Conservation (phyloP, 176 grass and related monocot species). For the Aechmea fasciata region DNA sequence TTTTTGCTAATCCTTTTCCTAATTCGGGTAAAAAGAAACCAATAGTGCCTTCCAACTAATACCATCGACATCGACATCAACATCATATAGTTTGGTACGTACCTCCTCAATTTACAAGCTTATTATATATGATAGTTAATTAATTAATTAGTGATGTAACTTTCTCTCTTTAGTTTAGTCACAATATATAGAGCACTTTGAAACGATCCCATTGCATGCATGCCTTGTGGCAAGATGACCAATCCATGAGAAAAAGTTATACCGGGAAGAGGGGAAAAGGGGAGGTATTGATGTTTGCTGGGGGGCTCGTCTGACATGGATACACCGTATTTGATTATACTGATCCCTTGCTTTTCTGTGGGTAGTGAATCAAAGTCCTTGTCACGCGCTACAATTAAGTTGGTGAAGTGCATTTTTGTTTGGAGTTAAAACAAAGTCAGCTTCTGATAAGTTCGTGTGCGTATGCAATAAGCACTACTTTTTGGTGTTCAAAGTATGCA, state of each 20-base stretch:
- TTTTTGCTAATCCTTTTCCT: not conserved
- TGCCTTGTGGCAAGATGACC: not conserved
- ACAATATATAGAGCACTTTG: too few relatives aligned
- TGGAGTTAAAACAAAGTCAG: not conserved
- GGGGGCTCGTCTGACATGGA: not conserved
- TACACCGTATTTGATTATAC: not conserved
- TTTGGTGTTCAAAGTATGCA: not conserved
- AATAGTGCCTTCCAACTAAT: not conserved
- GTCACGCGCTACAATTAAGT: not conserved
- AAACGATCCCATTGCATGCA: not conserved
- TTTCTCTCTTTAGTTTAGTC: too few relatives aligned
- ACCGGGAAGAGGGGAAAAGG: not conserved
- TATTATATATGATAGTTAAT: too few relatives aligned
- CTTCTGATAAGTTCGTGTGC: not conserved
- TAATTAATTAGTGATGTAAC: too few relatives aligned
- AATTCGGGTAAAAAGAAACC: not conserved
- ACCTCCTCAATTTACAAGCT: too few relatives aligned
- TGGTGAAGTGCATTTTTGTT: not conserved
- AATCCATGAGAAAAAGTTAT: not conserved
- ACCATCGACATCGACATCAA: not conserved
- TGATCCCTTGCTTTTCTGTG: not conserved
- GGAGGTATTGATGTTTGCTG: not conserved
- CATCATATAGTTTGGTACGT: not conserved
- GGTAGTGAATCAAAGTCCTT: not conserved
- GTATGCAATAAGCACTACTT: not conserved